Evolutionary conservation across 306 rosid species (phyloP).

Genomic region (Echinosophora koreensis): DNA sequence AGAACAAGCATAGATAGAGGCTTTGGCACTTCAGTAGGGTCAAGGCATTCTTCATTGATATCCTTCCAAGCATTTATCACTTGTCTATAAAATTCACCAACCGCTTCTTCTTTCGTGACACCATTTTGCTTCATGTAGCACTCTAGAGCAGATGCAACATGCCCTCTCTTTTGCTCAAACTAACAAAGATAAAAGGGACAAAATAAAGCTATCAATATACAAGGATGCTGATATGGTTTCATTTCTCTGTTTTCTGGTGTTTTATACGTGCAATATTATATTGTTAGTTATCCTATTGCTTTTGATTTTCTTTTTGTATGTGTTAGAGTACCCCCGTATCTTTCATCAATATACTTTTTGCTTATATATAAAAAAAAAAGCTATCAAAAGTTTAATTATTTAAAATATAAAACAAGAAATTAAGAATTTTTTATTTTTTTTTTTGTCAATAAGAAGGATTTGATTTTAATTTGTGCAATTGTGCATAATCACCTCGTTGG

Average conservation of each 20-base stretch:
- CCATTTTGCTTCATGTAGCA: not conserved
- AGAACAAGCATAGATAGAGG: not conserved
- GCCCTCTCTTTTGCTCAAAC: not conserved
- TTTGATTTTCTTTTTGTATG: too few species aligned
- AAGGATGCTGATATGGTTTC: too few species aligned
- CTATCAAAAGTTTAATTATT: not conserved
- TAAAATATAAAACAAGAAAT: not conserved
- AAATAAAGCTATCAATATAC: too few species aligned
- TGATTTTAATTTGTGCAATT: not conserved
- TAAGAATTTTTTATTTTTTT: too few species aligned
- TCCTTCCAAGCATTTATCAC: not conserved
- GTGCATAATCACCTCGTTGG: slow-evolving; percentile 34
- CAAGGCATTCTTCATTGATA: not conserved
- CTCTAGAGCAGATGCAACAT: not conserved
- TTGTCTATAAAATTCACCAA: not conserved
- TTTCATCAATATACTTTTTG: too few species aligned
- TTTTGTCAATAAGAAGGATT: not conserved
- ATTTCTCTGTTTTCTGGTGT: too few species aligned
- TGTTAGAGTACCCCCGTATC: too few species aligned
- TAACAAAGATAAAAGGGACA: not conserved
- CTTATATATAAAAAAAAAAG: too few species aligned
- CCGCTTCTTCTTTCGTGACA: not conserved
- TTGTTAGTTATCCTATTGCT: too few species aligned
- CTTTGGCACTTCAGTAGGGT: not conserved
- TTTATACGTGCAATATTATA: too few species aligned